These are phyloP conservation scores for Diospyros lotus DNA, from an alignment of 148 eudicot genomes.

Conservation along the genomic window DNA sequence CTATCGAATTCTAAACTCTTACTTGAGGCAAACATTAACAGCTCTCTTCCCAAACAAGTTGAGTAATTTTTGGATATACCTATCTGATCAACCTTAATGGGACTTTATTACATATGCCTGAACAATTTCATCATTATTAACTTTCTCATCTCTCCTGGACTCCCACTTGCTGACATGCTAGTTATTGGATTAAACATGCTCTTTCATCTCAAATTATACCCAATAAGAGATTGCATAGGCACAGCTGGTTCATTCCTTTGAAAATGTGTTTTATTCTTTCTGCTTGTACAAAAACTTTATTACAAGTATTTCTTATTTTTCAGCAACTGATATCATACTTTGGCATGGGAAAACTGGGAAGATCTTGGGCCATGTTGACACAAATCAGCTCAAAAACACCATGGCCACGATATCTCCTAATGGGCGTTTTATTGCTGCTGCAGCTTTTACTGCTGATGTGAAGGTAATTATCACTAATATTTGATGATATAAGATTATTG, in stretches of 20 bases:
- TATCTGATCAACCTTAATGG: neutral
- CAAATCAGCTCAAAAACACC: slow-evolving; percentile 88
- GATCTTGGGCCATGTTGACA: slow-evolving; percentile 79
- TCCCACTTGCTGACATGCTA: neutral
- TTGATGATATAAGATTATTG: slow-evolving; percentile 2
- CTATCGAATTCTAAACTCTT: neutral
- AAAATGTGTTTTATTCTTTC: neutral
- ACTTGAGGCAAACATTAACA: neutral
- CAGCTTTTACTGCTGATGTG: slow-evolving; percentile 99
- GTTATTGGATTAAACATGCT: slow-evolving; percentile 2
- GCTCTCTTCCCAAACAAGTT: neutral
- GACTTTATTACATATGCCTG: slow-evolving; percentile 1
- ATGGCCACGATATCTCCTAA: slow-evolving; percentile 93
- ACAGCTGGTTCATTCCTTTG: neutral
- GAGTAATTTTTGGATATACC: neutral
- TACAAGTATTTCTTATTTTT: neutral
- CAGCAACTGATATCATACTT: slow-evolving; percentile 94
- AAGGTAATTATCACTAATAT: slow-evolving; percentile 45
- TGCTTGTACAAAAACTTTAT: neutral
- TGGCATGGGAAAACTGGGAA: slow-evolving; percentile 97
- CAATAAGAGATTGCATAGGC: neutral
- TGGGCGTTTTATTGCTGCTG: slow-evolving; percentile 98
- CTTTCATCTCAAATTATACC: neutral
- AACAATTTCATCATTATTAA: neutral
- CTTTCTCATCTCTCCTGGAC: neutral